Evolutionary conservation across 2,329 filamentous ascomycete genomes (phyloP).

Genomic region (Thelonectria blattea): DNA sequence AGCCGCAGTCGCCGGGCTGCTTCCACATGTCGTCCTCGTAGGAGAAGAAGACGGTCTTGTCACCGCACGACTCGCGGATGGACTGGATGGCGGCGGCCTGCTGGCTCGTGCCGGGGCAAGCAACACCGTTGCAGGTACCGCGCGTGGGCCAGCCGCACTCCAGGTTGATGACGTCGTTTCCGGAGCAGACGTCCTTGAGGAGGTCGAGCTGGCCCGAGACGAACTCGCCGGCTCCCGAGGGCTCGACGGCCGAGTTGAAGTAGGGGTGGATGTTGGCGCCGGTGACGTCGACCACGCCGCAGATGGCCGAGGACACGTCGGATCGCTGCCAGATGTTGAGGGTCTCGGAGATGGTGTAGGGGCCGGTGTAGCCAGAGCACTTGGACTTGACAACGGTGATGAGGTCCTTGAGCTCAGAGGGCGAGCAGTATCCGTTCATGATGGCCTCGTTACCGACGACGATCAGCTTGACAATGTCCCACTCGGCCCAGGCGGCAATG

Average conservation of each 20-base stretch:
- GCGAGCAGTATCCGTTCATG: conserved; percentile 73
- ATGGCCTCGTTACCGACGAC: conserved; percentile 92
- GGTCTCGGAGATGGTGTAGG: conserved; percentile 85
- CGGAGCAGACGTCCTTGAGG: conserved; percentile 72
- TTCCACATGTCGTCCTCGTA: conserved; percentile 86
- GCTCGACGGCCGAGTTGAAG: conserved; percentile 77
- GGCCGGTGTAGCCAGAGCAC: conserved; percentile 77
- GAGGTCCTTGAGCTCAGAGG: conserved; percentile 70
- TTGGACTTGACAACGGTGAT: conserved; percentile 69
- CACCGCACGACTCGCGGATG: conserved; percentile 70
- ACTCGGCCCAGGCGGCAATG: conserved; percentile 75
- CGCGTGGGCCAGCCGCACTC: conserved; percentile 88
- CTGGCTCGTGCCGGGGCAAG: conserved; percentile 69
- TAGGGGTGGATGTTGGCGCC: conserved; percentile 91
- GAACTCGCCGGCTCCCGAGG: conserved; percentile 75
- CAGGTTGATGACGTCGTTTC: conserved; percentile 78
- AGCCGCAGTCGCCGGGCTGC: conserved; percentile 67
- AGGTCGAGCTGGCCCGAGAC: conserved; percentile 74
- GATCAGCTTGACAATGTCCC: conserved; percentile 77
- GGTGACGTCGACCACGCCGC: conserved; percentile 76
- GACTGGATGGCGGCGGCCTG: conserved; percentile 75
- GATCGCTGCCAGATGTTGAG: conserved; percentile 75
- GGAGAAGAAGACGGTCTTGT: conserved; percentile 80
- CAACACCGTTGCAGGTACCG: conserved; percentile 73
- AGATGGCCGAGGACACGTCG: conserved; percentile 65